These are phyloP conservation scores for Botrytis byssoidea DNA, from an alignment of 2,329 filamentous ascomycete genomes.

Conservation along the genomic window DNA sequence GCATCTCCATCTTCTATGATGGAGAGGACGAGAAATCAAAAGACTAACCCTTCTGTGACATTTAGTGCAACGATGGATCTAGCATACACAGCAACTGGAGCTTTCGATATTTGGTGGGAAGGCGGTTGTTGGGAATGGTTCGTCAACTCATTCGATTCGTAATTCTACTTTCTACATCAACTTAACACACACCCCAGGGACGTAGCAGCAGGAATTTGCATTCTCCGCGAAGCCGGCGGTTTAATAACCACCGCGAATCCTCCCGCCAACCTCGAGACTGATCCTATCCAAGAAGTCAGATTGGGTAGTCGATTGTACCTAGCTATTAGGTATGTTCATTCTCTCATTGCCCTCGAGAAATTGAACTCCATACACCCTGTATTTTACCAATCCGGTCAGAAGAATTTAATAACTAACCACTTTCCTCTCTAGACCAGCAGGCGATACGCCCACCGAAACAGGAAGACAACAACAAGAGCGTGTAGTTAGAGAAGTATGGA, in stretches of 20 bases:
- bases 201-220: conserved; percentile 71
- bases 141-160: conserved; percentile 28
- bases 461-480: conserved; percentile 67
- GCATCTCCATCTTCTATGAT: too few species aligned
- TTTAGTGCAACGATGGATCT: conserved; percentile 68
- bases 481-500: conserved; percentile 71
- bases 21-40: too few species aligned
- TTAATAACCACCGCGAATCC: conserved; percentile 73
- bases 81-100: conserved; percentile 72
- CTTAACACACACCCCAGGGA: conserved; percentile 49
- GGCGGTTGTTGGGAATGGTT: conserved; percentile 79
- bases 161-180: background rate
- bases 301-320: conserved; percentile 70
- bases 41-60: background rate
- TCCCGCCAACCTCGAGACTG: conserved; percentile 55
- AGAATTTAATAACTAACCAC: background rate
- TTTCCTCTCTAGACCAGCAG: conserved; percentile 50
- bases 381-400: background rate
- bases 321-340: conserved; percentile 53
- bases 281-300: conserved; percentile 56
- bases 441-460: conserved; percentile 58
- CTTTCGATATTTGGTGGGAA: conserved; percentile 81
- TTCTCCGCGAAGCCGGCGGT: conserved; percentile 71
- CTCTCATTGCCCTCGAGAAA: background rate
- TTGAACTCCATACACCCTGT: too few species aligned